phyloP scores from a whole-genome alignment of 164 flowering plant species.

The Aristolochia californica region DNA sequence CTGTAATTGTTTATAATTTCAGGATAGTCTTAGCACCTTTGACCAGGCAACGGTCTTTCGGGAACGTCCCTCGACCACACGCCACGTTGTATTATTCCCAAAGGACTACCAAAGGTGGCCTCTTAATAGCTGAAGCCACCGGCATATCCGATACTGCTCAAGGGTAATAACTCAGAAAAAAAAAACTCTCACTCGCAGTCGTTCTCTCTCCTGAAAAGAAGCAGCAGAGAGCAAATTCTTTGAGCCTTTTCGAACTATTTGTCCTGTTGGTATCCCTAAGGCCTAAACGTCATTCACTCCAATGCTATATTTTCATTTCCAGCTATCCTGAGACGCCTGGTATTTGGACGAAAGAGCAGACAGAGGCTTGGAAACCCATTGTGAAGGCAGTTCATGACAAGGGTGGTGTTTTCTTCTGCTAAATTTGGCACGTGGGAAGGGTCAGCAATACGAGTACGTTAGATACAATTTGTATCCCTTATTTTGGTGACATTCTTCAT shows the following conservation, averaged over 20 bases:
- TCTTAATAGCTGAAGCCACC: conserved; percentile 46
- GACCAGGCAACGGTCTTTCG: conserved; percentile 39
- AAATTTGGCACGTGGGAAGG: conserved; percentile 25
- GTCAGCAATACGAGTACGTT: conserved; percentile 15
- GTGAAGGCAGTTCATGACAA: conserved; percentile 28
- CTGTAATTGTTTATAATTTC: not conserved
- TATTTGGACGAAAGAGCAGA: conserved; percentile 24
- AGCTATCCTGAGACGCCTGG: conserved; percentile 22
- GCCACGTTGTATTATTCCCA: conserved; percentile 50
- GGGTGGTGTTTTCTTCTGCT: conserved; percentile 23
- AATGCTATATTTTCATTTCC: not conserved
- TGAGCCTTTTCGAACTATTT: not conserved
- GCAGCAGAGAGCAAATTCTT: not conserved
- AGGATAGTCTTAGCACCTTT: conserved; percentile 52
- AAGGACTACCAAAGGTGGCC: conserved; percentile 42
- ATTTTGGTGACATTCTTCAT: too few species aligned
- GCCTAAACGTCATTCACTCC: not conserved
- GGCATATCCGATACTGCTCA: conserved; percentile 47
- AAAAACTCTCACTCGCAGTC: not conserved
- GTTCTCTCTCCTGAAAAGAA: too few species aligned
- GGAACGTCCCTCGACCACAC: conserved; percentile 44
- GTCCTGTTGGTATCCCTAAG: not conserved
- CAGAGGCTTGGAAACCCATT: conserved; percentile 28
- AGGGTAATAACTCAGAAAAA: conserved; percentile 22
- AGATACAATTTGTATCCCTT: not conserved